Evolutionary conservation across 1,284 basidiomycete genomes (phyloP), one percentile per base, ranked within the genome.

Genomic region (Papiliotrema flavescens): DNA sequence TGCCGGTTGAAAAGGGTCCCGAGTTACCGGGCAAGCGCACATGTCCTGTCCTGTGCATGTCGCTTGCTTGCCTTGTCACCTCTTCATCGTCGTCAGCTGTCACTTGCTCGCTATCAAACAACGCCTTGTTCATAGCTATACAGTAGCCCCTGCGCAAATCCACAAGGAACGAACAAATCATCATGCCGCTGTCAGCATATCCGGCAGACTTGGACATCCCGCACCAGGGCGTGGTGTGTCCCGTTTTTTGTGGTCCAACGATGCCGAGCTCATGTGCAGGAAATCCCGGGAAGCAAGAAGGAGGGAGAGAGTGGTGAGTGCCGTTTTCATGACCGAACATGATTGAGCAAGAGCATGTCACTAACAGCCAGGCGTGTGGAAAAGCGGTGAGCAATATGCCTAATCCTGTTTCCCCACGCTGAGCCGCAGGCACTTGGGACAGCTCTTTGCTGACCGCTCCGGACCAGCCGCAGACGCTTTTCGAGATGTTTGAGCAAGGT

Each of bases 401-500:
- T 36, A 26, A 35, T 28, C 24, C 32, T 36, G 20, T 51, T 50
- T 44, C 44, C 22, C 15, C 17, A n/a, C n/a, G n/a, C n/a, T n/a
- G n/a, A n/a, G n/a, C n/a, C n/a, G n/a, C 26, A 71, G 69, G 51
- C 24, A 60, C 67, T 39, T 75, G 65, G 59, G 59, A 66, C 32
- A 49, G 58, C 24, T 52, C 57, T 7, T 49, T 59, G 11, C 51
- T 68, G 37, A 57, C 51, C 15, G 39, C 49, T 17, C 54, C 61
- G 14, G 60, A 52, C 4, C 61, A 72, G 49, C 70, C 75, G 0
- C 47, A 52, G 14, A 71, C 71, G 11, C 59, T 74, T 2, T 64
- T 63, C 53, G 69, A 76, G 61, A 51, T 76, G 20, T 75, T 76
- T 58, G 75, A 76, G 35, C 63, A 72, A 49, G 66, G 74, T 76